Percentiles rank a stretch among this genome's conserved stretches.
Conservation (phyloP, 768 basidiomycete species). For the Lenzites betulinus region DNA sequence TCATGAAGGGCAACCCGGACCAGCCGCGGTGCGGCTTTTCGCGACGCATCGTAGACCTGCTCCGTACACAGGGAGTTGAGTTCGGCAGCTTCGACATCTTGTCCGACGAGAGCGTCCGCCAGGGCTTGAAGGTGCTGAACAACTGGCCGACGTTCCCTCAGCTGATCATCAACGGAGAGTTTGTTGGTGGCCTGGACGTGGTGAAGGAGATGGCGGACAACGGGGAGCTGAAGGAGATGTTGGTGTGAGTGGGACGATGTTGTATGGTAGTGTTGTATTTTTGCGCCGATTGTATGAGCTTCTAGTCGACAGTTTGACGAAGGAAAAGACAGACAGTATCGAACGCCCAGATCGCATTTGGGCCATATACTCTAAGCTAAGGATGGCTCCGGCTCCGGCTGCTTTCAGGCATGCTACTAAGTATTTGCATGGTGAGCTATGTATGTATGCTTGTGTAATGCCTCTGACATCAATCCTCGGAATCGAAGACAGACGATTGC, state of each 20-base stretch:
- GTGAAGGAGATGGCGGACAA: slow-evolving; percentile 83
- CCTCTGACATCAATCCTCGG: too few species aligned
- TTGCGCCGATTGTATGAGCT: background rate
- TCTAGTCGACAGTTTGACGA: background rate
- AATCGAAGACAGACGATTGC: too few species aligned
- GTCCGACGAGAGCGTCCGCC: slow-evolving; percentile 55
- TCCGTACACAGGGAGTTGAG: slow-evolving; percentile 48
- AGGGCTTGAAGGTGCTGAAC: slow-evolving; percentile 60
- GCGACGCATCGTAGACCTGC: slow-evolving; percentile 53
- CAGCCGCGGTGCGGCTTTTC: slow-evolving; percentile 67
- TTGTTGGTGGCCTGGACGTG: slow-evolving; percentile 95
- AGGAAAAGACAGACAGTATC: background rate
- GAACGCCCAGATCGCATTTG: too few species aligned
- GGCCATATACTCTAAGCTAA: too few species aligned
- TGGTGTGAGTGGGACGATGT: slow-evolving; percentile 1
- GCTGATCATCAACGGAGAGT: slow-evolving; percentile 84
- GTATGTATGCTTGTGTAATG: too few species aligned
- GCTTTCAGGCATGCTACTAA: too few species aligned
- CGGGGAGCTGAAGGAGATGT: slow-evolving; percentile 69
- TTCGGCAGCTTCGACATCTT: slow-evolving; percentile 63
- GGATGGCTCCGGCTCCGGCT: too few species aligned
- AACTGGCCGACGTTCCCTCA: slow-evolving; percentile 65
- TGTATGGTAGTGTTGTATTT: slow-evolving; percentile 7
- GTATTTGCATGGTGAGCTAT: too few species aligned
- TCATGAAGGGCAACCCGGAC: slow-evolving; percentile 67